Percentiles rank a stretch among this genome's conserved stretches.
These are phyloP conservation scores for Paramecium tetraurelia DNA, from an alignment of 73 alveolate genomes.

Conservation along the genomic window DNA sequence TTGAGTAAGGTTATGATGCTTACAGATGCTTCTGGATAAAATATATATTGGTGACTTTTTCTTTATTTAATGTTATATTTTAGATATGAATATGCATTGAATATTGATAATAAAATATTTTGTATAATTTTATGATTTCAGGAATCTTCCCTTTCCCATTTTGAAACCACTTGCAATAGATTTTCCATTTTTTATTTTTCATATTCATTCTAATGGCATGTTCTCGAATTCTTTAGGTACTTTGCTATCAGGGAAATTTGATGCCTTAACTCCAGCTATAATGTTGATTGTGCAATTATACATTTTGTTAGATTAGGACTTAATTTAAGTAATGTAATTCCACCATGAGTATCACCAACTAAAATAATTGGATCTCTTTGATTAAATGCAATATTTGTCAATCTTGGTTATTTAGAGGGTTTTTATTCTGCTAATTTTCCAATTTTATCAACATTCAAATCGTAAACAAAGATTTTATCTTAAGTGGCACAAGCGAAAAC, in stretches of 20 bases:
- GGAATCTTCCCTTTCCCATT: constrained; percentile 50
- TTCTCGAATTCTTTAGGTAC: constrained; percentile 28
- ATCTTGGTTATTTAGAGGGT: constrained; percentile 83
- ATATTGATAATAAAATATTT: background rate
- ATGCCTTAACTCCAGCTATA: constrained; percentile 5
- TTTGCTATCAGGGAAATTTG: background rate
- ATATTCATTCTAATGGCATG: background rate
- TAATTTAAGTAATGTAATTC: constrained; percentile 80
- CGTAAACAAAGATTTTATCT: constrained; percentile 87
- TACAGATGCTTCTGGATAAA: background rate
- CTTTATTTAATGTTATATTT: background rate
- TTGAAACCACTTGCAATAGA: background rate
- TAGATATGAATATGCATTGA: background rate
- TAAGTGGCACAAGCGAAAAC: constrained; percentile 92
- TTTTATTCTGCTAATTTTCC: constrained; percentile 61
- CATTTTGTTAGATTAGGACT: constrained; percentile 65
- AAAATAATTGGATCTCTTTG: constrained; percentile 85
- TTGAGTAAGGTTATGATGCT: constrained; percentile 30
- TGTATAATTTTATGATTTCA: background rate
- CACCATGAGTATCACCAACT: constrained; percentile 93
- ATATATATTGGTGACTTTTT: constrained; percentile 25
- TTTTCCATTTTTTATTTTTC: constrained; percentile 35
- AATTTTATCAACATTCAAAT: constrained; percentile 81
- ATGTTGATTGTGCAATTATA: background rate
- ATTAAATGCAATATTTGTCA: constrained; percentile 90